Evolutionary conservation across 2,329 filamentous ascomycete genomes (phyloP).

Genomic region (Thielaviopsis populi): DNA sequence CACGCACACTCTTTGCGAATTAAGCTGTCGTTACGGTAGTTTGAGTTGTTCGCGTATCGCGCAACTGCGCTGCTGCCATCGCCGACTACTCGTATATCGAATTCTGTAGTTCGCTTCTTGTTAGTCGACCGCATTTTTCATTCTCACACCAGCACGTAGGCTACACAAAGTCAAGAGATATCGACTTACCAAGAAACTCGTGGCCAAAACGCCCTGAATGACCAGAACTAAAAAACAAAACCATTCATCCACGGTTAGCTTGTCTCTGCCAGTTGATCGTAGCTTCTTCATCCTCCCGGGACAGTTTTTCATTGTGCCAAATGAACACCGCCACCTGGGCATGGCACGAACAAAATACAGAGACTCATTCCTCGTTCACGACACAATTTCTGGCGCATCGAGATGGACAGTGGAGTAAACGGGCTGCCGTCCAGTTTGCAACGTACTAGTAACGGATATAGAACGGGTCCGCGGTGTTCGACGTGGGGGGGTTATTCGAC

Average conservation of each 20-base stretch:
- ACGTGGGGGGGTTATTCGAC: background rate
- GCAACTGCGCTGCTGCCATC: slow-evolving; percentile 88
- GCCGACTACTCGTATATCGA: slow-evolving; percentile 84
- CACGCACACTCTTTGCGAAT: slow-evolving; percentile 96
- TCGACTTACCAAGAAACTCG: slow-evolving; percentile 71
- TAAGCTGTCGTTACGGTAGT: slow-evolving; percentile 95
- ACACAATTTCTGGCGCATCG: no score
- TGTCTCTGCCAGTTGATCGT: no score
- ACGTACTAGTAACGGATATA: slow-evolving; percentile 95
- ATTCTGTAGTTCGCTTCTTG: slow-evolving; percentile 44
- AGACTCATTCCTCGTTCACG: no score
- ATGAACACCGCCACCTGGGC: no score
- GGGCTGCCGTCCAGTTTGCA: background rate
- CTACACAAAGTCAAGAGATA: background rate
- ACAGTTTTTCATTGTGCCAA: no score
- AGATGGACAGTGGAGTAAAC: background rate
- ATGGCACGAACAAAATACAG: background rate
- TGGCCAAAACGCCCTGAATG: slow-evolving; percentile 96
- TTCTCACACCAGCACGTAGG: no score
- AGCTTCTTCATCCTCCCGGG: no score
- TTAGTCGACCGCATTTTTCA: background rate
- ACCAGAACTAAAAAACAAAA: slow-evolving; percentile 53
- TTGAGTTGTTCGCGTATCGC: slow-evolving; percentile 97
- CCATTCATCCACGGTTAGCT: background rate
- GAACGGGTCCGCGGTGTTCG: slow-evolving; percentile 49